Base-by-base conservation (phyloP, 345 rosid genomes). In the Bretschneidera sinensis region DNA sequence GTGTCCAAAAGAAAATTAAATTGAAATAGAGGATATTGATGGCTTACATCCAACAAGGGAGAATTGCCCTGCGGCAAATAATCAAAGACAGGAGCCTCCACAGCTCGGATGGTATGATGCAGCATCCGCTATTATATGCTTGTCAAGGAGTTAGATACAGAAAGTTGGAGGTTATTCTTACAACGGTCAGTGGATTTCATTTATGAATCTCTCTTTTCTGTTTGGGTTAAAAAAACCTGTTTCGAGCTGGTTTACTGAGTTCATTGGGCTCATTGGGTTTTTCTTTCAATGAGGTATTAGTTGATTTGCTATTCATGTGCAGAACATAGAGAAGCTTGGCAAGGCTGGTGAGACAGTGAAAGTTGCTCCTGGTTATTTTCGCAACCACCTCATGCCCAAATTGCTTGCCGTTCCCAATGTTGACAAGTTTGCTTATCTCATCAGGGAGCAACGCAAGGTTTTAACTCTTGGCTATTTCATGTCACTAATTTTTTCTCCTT, bases 281-380 rank as follows among this genome's bases (percentile, higher is more conserved):
- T 33, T 24, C 14, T 25, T 59, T 25, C 18, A 8, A 45, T 59
- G 50, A 60, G 49, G 55, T 54, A 25, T 24, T 60, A 54, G 55
- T 8, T 63, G 35, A 17, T 31, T 28, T 34, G 25, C n/a, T 62
- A 20, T 57, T 28, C 54, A 21, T 21, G 24, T 54, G 22, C 60
- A 94, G 97, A 85, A 76, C 33, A 77, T 94, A 59, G 95, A 94
- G 51, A 94, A 91, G 88, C 99, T 94, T 63, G 99, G 97, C 15
- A 88, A 83, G 74, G 87, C 95, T 0, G 97, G 97, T 45, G 84
- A 88, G 71, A 83, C 89, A 0, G 96, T 91, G 70, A 94, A 86
- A 74, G 99, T 94, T 54, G 92, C 96, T 61, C 95, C 99, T 16
- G 99, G 97, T 11, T 79, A 79, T 69, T 94, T 94, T 51, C 87